Conservation (phyloP, 805 yeast genomes). For the Ogataea corticis region DNA sequence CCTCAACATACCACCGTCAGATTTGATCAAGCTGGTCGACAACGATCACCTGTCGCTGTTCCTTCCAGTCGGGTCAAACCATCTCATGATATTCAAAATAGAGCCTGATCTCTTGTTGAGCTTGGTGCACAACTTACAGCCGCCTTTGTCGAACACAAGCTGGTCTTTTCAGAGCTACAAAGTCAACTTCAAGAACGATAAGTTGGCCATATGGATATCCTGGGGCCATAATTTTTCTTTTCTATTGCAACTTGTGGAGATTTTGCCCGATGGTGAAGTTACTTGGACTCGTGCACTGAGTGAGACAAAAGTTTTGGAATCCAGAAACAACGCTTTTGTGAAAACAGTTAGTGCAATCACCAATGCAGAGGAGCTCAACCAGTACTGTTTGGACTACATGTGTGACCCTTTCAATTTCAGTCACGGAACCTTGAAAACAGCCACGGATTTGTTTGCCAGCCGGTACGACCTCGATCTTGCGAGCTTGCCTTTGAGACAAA, state of each 20-base stretch:
- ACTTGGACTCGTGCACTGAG: slow-evolving; percentile 19
- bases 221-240: slow-evolving; percentile 10
- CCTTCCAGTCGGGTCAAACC: slow-evolving; percentile 28
- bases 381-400: slow-evolving; percentile 45
- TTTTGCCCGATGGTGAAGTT: slow-evolving; percentile 4
- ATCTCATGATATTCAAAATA: slow-evolving; percentile 25
- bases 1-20: slow-evolving; percentile 22
- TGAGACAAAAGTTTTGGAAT: slow-evolving; percentile 8
- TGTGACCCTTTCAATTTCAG: slow-evolving; percentile 53
- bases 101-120: slow-evolving; percentile 12
- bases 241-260: slow-evolving; percentile 22
- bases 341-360: slow-evolving; percentile 10
- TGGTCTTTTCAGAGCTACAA: slow-evolving; percentile 31
- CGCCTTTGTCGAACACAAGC: slow-evolving; percentile 17
- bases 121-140: slow-evolving; percentile 11
- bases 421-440: slow-evolving; percentile 48
- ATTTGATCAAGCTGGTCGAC: slow-evolving; percentile 14
- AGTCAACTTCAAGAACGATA: slow-evolving; percentile 8
- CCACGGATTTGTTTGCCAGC: slow-evolving; percentile 29
- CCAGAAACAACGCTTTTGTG: slow-evolving; percentile 12
- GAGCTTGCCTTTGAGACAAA: slow-evolving; percentile 33
- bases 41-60: slow-evolving; percentile 22
- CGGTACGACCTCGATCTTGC: slow-evolving; percentile 12
- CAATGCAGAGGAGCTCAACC: slow-evolving; percentile 25
- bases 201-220: slow-evolving; percentile 22